Percentiles rank a stretch among this genome's conserved stretches.
Conservation (phyloP, 176 grass and related monocot genomes). For the Eremochloa ophiuroides region DNA sequence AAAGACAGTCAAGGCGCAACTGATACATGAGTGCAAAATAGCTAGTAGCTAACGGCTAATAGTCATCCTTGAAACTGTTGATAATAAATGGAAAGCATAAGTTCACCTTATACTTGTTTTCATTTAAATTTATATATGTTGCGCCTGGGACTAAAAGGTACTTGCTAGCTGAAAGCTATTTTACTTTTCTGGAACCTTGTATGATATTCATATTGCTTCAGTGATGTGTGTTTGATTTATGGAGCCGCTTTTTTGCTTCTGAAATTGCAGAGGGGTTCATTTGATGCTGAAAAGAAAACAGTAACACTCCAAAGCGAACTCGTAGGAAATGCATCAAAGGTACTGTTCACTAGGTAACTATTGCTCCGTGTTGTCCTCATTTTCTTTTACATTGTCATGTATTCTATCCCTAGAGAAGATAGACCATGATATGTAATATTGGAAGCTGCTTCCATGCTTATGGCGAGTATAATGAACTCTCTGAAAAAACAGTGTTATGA, state of each 20-base stretch:
- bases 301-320: constrained; percentile 73
- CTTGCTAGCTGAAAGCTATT: background rate
- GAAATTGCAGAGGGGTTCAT: constrained; percentile 73
- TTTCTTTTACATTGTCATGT: background rate
- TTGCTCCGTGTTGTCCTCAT: background rate
- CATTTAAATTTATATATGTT: background rate
- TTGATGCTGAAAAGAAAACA: constrained; percentile 57
- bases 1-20: background rate
- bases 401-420: background rate
- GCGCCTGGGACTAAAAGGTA: background rate
- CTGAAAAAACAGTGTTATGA: too few species aligned
- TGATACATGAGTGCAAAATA: background rate
- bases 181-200: background rate
- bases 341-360: constrained; percentile 14
- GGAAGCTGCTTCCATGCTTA: background rate
- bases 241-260: background rate
- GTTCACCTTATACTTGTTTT: background rate
- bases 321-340: constrained; percentile 86
- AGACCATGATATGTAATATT: background rate
- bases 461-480: background rate
- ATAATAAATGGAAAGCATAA: background rate
- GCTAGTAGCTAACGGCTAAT: background rate
- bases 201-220: background rate
- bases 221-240: background rate
- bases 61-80: background rate